Conservation (phyloP, 2,329 filamentous ascomycete species). For the Ophiostoma sp. region DNA sequence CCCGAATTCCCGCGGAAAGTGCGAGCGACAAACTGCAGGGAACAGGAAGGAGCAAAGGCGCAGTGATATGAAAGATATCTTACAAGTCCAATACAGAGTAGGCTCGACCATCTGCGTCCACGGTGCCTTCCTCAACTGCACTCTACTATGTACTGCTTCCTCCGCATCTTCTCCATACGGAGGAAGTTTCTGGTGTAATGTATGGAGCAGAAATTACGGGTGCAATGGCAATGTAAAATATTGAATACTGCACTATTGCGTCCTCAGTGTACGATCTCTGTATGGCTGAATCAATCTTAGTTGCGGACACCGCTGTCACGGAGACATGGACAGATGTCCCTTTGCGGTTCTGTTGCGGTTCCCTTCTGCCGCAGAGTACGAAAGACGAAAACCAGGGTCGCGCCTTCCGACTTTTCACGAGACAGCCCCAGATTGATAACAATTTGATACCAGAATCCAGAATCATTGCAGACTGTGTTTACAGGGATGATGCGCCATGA, state of each 20-base stretch:
- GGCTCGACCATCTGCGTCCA: neutral
- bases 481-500: neutral
- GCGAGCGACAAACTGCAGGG: neutral
- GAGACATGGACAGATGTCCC: constrained; percentile 8
- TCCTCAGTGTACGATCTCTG: neutral
- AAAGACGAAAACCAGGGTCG: constrained; percentile 10
- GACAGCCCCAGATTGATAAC: neutral
- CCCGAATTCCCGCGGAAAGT: constrained; percentile 14
- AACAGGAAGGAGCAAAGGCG: neutral
- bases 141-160: neutral
- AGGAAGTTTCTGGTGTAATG: neutral
- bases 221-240: neutral
- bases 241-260: neutral
- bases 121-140: neutral
- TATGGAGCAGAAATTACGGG: constrained; percentile 6
- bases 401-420: constrained; percentile 14
- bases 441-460: neutral
- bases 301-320: constrained; percentile 11
- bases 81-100: neutral
- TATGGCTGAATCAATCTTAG: neutral
- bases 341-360: constrained; percentile 11
- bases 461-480: neutral
- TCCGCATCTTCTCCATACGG: constrained; percentile 3
- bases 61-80: neutral
- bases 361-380: constrained; percentile 13